Percentiles rank a stretch among this genome's conserved stretches.
Conservation (phyloP, 768 basidiomycete genomes). For the Boletus huronensis region DNA sequence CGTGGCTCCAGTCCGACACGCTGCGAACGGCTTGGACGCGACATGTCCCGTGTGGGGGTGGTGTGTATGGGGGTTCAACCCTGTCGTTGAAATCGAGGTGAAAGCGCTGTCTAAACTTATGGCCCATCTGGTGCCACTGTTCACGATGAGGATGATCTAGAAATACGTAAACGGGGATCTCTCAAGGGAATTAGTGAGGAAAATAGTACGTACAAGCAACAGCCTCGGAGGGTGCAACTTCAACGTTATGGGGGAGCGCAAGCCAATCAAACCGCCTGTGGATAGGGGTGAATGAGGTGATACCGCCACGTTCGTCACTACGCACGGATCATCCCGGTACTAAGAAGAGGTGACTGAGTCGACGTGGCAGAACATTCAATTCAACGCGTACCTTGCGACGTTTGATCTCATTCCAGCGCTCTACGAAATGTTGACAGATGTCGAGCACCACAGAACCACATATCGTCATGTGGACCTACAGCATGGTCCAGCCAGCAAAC, state of each 20-base stretch:
- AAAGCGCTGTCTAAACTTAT: constrained; percentile 62
- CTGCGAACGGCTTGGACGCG: constrained; percentile 81
- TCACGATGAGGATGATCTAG: constrained; percentile 66
- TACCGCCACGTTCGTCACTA: constrained; percentile 1
- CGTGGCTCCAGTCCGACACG: constrained; percentile 92
- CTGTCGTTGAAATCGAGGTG: constrained; percentile 43
- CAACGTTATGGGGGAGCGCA: constrained; percentile 72
- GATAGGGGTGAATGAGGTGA: constrained; percentile 5
- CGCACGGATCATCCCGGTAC: constrained; percentile 46
- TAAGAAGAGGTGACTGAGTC: constrained; percentile 12
- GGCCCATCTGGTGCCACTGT: constrained; percentile 55
- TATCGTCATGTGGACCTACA: constrained; percentile 79
- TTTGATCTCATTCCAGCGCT: constrained; percentile 90
- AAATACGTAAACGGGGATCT: not conserved
- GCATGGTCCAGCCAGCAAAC: not conserved
- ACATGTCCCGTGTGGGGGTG: constrained; percentile 49
- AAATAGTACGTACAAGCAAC: constrained; percentile 47
- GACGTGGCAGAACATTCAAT: not conserved
- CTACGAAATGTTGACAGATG: constrained; percentile 88
- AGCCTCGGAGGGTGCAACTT: constrained; percentile 60
- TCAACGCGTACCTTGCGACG: constrained; percentile 58
- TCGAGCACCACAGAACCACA: constrained; percentile 83
- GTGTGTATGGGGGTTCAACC: constrained; percentile 40
- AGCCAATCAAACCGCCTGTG: constrained; percentile 60
- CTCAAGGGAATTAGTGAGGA: not conserved